Base-by-base conservation (phyloP, 768 basidiomycete genomes). In the Leccinellum rugosiceps region DNA sequence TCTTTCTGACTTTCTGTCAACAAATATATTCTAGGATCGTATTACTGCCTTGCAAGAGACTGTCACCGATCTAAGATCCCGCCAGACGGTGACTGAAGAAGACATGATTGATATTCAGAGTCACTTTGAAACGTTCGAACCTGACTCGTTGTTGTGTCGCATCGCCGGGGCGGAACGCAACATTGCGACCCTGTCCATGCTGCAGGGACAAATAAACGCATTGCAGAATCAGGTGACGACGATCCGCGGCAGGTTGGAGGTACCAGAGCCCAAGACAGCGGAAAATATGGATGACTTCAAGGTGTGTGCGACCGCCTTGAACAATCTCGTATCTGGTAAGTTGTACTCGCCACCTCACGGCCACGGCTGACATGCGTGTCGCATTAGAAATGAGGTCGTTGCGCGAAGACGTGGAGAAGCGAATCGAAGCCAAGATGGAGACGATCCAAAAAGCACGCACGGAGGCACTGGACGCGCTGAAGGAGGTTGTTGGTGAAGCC, bases 361-460 rank as follows among this genome's bases (percentile, higher is more conserved):
- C n/a, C n/a, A 55, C 11, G 23, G 11, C 52, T 64, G 35, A 58
- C 26, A 9, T 23, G 5, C 31, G 15, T 25, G 11, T 23, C 7
- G 21, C 11, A 31, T 59, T 2, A 83, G 82, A 83, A 59, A 77
- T 83, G 77, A 76, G 71, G 52, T 58, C 55, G 7, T 67, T 83
- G 43, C 76, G 75, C 3, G 75, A 78, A 48, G 75, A 69, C 41
- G 72, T 76, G 5, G 75, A 78, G 53, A 72, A 71, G 51, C 78
- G 82, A 56, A 77, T 85, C 69, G 72, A 72, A 34, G 70, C 69
- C 21, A 80, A 80, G 61, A 68, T 83, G 45, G 75, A 77, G 10
- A 74, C 72, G 4, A 71, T 86, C 11, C 72, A 74, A 56, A 68
- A 67, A 13, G 78, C 74, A 14, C 76, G 76, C 35, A 65, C 68